Evolutionary conservation across 208 protist genomes (phyloP), one percentile per base, ranked within the genome.

Genomic region (Acanthamoeba castellanii): DNA sequence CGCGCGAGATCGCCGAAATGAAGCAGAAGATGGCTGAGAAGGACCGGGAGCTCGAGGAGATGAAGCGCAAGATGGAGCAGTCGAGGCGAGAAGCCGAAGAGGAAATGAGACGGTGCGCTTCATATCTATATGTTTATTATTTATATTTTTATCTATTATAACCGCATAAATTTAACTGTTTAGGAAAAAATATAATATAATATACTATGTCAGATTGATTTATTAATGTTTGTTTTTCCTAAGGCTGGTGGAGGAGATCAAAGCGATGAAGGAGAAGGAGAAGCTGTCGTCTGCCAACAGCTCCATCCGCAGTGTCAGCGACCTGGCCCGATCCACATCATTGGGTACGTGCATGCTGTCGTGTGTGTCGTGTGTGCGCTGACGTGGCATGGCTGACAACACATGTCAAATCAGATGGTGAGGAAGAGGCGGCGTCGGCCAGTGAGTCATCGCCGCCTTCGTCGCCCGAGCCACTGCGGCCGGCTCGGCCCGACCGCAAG

Each of bases 31-130:
- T 89, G 57, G 82, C 25, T 9, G 57, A 66, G 16, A 89, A 89
- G 82, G 82, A 89, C 50, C 9, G 57, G 1, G 52, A 68, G 82
- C 82, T 89, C n/a, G 57, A 89, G 57, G 50, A 64, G 82, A 89
- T 89, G 82, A 57, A 89, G 50, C 30, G 32, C 11, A 66, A 89
- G 57, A 89, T 89, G 82, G 52, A 89, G 42, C n/a, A 55, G 82
- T 37, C 82, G 14, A 55, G 34, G 30, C 34, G 82, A 32, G 52
- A 89, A n/a, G 82, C 82, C 30, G 52, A 89, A 37, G 52, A 68
- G 34, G 52, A 89, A 27, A 89, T 89, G 82, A 16, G 27, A 37
- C 25, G 82, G 82, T 87, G 4, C 7, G 9, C 25, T 74, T 2
- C 13, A n/a, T 34, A 34, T 72, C n/a, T 13, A 7, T 27, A n/a